Percentiles rank a stretch among this genome's conserved stretches.
These are phyloP conservation scores for Globisporangium polare DNA, from an alignment of 352 stramenopile species.

Conservation along the genomic window DNA sequence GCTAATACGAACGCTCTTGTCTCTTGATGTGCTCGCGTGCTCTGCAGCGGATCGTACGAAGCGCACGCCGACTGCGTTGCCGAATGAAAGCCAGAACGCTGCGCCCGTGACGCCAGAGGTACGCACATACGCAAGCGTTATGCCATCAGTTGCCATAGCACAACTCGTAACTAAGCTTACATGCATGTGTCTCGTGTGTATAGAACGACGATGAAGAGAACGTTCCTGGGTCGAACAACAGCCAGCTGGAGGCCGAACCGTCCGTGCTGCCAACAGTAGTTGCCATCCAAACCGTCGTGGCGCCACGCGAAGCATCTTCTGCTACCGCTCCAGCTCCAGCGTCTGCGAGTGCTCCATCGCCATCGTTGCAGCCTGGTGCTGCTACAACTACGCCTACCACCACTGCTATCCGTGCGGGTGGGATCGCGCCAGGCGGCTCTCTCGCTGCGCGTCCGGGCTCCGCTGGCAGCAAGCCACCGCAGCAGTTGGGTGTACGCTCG, in stretches of 20 bases:
- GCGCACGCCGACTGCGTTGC: background rate
- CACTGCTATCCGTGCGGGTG: background rate
- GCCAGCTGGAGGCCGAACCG: constrained; percentile 3
- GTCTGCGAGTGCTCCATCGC: background rate
- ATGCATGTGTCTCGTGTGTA: too few species aligned
- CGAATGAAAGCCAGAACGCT: constrained; percentile 3
- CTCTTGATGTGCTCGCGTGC: background rate
- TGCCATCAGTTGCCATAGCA: too few species aligned
- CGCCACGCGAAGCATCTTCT: background rate
- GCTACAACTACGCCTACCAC: background rate
- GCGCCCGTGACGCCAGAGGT: constrained; percentile 14
- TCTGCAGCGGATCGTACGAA: constrained; percentile 15
- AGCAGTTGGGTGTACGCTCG: constrained; percentile 18
- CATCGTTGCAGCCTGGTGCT: background rate
- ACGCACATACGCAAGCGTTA: background rate
- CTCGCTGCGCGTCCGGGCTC: constrained; percentile 12
- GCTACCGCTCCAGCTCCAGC: background rate
- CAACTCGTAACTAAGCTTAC: too few species aligned
- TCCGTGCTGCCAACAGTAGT: constrained; percentile 3
- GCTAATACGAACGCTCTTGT: background rate
- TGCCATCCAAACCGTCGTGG: background rate
- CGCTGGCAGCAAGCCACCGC: constrained; percentile 2
- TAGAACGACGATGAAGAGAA: constrained; percentile 15
- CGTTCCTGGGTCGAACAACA: background rate
- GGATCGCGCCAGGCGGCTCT: constrained; percentile 16